A percentile compares a stretch with the other conserved stretches of the same genome.
phyloP scores from a whole-genome alignment of 164 flowering plant species.

The Vitis vinifera region ASM3070453v1 NC_081816.1:9414001-9414500 shows the following conservation, averaged over 20 bases:
- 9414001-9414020: slow-evolving; percentile 68
- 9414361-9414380: slow-evolving; percentile 44
- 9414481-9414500: too few relatives aligned
- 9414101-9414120: neutral
- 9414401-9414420: neutral
- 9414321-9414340: slow-evolving; percentile 59
- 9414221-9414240: slow-evolving; percentile 76
- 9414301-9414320: slow-evolving; percentile 71
- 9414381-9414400: slow-evolving; percentile 2
- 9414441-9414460: neutral
- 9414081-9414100: neutral
- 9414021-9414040: slow-evolving; percentile 2
- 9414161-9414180: slow-evolving; percentile 93
- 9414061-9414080: neutral
- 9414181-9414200: slow-evolving; percentile 91
- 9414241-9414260: slow-evolving; percentile 70
- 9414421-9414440: neutral
- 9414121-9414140: slow-evolving; percentile 36
- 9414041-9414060: neutral
- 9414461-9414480: neutral
- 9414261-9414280: slow-evolving; percentile 60
- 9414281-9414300: slow-evolving; percentile 59
- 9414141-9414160: slow-evolving; percentile 82
- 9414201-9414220: slow-evolving; percentile 81
- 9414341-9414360: slow-evolving; percentile 79